Conservation (phyloP, 2,329 filamentous ascomycete genomes). For the Claviceps africana region DNA sequence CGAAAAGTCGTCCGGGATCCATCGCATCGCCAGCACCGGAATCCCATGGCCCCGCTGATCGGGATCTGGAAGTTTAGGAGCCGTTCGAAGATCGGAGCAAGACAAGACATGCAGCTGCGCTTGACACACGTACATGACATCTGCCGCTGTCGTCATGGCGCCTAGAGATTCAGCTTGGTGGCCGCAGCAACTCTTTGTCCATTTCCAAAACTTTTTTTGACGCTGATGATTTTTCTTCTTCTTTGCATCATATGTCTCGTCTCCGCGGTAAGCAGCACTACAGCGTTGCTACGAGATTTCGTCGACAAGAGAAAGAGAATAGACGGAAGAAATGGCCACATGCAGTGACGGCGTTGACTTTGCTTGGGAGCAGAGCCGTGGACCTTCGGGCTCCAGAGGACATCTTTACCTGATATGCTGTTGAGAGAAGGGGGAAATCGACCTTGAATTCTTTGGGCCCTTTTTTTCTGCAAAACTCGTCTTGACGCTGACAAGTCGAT, state of each 20-base stretch:
- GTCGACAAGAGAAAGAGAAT: neutral
- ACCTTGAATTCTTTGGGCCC: too few relatives aligned
- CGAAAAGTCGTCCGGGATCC: neutral
- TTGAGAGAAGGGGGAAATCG: too few relatives aligned
- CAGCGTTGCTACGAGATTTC: neutral
- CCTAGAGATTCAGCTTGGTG: neutral
- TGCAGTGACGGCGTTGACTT: neutral
- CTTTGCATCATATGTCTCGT: neutral
- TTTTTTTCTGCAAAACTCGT: neutral
- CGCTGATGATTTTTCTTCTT: neutral
- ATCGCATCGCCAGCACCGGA: neutral
- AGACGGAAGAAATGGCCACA: neutral
- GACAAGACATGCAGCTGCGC: conserved; percentile 2
- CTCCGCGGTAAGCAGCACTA: neutral
- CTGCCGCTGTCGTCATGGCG: neutral
- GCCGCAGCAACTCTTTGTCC: neutral
- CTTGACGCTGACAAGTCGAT: neutral
- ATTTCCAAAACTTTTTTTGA: neutral
- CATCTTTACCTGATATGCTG: neutral
- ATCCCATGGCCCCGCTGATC: neutral
- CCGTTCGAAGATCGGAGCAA: neutral
- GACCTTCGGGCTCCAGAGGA: neutral
- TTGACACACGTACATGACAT: neutral
- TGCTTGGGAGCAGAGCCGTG: neutral
- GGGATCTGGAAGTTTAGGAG: neutral